These are phyloP conservation scores for Puccinia coronata DNA, from an alignment of 1,284 basidiomycete species.

Conservation along the genomic window DNA sequence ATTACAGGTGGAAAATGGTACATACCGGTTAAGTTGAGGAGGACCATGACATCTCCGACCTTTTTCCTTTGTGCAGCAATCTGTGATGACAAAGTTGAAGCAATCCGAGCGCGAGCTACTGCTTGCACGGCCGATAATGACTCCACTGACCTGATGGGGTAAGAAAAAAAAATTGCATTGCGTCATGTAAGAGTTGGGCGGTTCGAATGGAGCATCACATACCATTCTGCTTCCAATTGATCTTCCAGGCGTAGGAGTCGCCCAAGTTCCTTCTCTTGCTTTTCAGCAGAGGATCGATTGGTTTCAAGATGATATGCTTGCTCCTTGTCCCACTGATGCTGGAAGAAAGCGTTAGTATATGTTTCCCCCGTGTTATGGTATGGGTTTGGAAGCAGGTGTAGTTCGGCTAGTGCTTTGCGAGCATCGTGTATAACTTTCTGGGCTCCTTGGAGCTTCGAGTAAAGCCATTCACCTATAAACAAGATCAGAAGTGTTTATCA, in stretches of 20 bases:
- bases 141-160: no score
- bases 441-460: not conserved
- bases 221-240: not conserved
- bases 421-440: not conserved
- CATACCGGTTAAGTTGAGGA: no score
- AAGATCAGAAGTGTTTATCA: no score
- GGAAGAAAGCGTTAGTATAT: not conserved
- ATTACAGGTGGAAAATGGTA: no score
- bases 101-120: no score
- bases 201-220: not conserved
- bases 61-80: no score
- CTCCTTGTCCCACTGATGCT: not conserved
- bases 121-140: no score
- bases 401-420: not conserved
- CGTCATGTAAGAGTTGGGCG: no score
- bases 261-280: not conserved
- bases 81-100: no score
- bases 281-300: not conserved
- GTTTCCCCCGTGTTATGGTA: not conserved
- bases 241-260: not conserved
- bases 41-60: no score
- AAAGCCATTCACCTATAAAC: constrained; percentile 3
- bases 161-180: no score
- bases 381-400: not conserved
- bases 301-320: not conserved